A percentile compares a stretch with the other conserved stretches of the same genome.
Evolutionary conservation across 805 yeast genomes (phyloP).

Genomic region (Barnettozyma populi): DNA sequence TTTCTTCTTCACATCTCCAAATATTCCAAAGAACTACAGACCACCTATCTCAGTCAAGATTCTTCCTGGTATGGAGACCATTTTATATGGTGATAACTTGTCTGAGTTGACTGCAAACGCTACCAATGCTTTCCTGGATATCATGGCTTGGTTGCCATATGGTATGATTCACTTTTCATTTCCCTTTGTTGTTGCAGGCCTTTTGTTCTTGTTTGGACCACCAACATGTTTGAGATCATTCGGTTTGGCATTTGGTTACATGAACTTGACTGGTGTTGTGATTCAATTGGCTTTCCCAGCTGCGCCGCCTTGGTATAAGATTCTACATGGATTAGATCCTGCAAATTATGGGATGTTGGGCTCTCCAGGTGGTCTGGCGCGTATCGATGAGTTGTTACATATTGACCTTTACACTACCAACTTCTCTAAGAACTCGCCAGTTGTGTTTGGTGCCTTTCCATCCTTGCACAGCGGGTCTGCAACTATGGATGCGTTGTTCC

Average conservation of each 20-base stretch:
- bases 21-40: constrained; percentile 66
- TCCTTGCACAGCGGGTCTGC: constrained; percentile 93
- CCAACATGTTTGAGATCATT: constrained; percentile 79
- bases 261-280: constrained; percentile 83
- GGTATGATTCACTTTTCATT: constrained; percentile 87
- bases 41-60: constrained; percentile 89
- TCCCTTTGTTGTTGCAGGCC: constrained; percentile 78
- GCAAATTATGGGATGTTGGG: constrained; percentile 91
- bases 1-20: constrained; percentile 70
- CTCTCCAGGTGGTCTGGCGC: constrained; percentile 89
- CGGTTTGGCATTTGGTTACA: constrained; percentile 91
- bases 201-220: constrained; percentile 84
- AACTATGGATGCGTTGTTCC: constrained; percentile 85
- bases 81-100: constrained; percentile 85
- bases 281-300: constrained; percentile 83
- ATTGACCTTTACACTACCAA: constrained; percentile 77
- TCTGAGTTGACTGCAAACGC: constrained; percentile 76
- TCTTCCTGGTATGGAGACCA: constrained; percentile 87
- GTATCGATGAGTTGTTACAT: constrained; percentile 78
- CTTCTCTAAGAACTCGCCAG: constrained; percentile 76
- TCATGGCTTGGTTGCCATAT: constrained; percentile 94
- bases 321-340: constrained; percentile 76
- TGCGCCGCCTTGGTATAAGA: constrained; percentile 97
- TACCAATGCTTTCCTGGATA: constrained; percentile 59
- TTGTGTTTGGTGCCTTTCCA: constrained; percentile 88